A percentile compares a stretch with the other conserved stretches of the same genome.
phyloP scores from a whole-genome alignment of 352 stramenopile genomes.

The Phytophthora hibernalis region DNA sequence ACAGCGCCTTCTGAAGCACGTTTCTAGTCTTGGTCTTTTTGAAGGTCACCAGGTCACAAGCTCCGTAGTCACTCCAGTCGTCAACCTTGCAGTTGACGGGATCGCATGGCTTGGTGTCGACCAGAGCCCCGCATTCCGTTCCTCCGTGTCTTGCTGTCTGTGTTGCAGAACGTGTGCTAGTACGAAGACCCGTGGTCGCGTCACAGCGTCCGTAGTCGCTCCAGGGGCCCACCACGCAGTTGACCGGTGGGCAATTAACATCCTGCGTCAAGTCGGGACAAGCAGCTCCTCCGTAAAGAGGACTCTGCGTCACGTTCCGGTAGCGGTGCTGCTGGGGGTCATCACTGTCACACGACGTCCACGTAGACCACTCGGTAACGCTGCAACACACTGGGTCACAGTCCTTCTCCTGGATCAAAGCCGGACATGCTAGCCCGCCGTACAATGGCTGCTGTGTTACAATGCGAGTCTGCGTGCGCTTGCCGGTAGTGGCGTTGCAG shows the following conservation, averaged over 20 bases:
- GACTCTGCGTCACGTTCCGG: conserved; percentile 40
- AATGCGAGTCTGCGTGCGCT: conserved; percentile 43
- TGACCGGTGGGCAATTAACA: conserved; percentile 47
- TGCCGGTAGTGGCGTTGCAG: conserved; percentile 49
- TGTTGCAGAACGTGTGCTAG: conserved; percentile 38
- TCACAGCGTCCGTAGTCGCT: conserved; percentile 57
- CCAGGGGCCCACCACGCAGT: conserved; percentile 51
- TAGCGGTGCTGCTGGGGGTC: conserved; percentile 48
- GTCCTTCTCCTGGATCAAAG: conserved; percentile 45
- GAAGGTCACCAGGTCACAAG: conserved; percentile 51
- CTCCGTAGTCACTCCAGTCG: conserved; percentile 49
- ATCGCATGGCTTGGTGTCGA: conserved; percentile 49
- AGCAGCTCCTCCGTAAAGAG: conserved; percentile 40
- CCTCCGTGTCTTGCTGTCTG: conserved; percentile 40
- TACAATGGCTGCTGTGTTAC: conserved; percentile 47
- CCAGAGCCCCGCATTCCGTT: conserved; percentile 36
- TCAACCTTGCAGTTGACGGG: conserved; percentile 54
- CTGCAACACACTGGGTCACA: conserved; percentile 58
- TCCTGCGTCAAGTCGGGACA: conserved; percentile 49
- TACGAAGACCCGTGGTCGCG: conserved; percentile 44
- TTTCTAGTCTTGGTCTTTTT: conserved; percentile 56
- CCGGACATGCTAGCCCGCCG: conserved; percentile 43
- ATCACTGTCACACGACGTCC: conserved; percentile 63
- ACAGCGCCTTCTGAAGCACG: conserved; percentile 42
- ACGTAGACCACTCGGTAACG: conserved; percentile 50